Conservation (phyloP, 768 basidiomycete genomes). For the Russula foetens region DNA sequence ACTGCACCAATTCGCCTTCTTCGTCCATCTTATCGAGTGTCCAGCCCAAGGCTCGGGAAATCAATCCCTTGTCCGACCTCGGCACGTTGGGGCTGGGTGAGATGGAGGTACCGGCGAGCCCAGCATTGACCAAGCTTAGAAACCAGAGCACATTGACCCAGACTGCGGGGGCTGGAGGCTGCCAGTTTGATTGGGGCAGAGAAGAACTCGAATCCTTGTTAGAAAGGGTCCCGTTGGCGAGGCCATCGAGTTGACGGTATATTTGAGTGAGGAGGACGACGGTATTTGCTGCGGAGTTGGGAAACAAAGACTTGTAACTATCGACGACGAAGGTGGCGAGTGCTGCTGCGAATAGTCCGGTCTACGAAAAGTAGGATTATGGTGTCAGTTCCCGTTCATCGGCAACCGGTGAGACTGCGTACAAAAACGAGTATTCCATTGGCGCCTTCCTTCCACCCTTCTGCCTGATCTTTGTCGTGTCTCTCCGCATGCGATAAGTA, state of each 20-base stretch:
- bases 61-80: neutral
- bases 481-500: conserved; percentile 11
- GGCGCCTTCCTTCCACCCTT: conserved; percentile 5
- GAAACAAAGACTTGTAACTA: conserved; percentile 13
- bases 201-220: too few species aligned
- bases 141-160: conserved; percentile 11
- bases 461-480: neutral
- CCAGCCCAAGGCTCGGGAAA: conserved; percentile 1
- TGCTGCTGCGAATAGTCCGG: conserved; percentile 11
- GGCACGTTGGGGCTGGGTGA: neutral
- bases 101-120: conserved; percentile 6
- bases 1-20: neutral
- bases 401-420: neutral
- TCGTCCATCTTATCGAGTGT: conserved; percentile 4
- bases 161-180: neutral
- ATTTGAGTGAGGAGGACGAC: conserved; percentile 14
- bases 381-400: neutral
- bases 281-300: neutral
- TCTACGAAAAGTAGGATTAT: neutral
- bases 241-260: conserved; percentile 4
- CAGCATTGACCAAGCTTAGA: conserved; percentile 9
- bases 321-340: conserved; percentile 13
- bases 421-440: conserved; percentile 14
- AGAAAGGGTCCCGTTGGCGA: neutral
- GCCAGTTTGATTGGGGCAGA: neutral